Evolutionary conservation across 352 stramenopile genomes (phyloP).

Genomic region (Phytophthora parvispora): DNA sequence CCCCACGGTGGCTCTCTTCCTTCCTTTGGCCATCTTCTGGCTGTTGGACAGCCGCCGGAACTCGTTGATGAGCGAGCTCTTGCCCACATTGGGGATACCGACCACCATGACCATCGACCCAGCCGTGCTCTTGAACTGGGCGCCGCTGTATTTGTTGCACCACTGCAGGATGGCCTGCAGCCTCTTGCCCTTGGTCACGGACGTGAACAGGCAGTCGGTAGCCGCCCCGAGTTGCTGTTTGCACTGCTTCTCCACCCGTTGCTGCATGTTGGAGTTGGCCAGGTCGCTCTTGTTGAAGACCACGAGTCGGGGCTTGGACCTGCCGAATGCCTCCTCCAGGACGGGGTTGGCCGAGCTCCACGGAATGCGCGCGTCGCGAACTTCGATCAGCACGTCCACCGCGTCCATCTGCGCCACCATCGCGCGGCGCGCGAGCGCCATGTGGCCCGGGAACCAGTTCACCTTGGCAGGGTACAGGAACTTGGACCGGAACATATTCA

Average conservation of each 20-base stretch:
- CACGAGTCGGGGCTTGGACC: conserved; percentile 83
- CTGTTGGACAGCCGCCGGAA: conserved; percentile 82
- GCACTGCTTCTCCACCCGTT: conserved; percentile 76
- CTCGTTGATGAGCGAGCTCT: conserved; percentile 92
- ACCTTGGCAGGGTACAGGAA: conserved; percentile 86
- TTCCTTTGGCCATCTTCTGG: conserved; percentile 80
- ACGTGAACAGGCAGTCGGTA: conserved; percentile 82
- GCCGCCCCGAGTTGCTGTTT: conserved; percentile 40
- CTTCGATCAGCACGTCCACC: conserved; percentile 87
- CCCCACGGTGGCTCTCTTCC: conserved; percentile 84
- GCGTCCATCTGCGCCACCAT: conserved; percentile 87
- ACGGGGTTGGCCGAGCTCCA: conserved; percentile 88
- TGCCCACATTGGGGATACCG: conserved; percentile 93
- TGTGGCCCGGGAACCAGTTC: conserved; percentile 92
- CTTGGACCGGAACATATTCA: conserved; percentile 80
- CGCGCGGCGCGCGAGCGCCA: conserved; percentile 81
- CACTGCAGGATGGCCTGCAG: conserved; percentile 83
- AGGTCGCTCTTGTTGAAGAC: conserved; percentile 93
- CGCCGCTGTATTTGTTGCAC: conserved; percentile 78
- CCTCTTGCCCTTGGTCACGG: conserved; percentile 80
- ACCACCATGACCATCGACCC: conserved; percentile 92
- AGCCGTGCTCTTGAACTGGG: conserved; percentile 89
- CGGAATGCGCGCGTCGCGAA: conserved; percentile 86
- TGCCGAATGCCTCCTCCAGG: conserved; percentile 80
- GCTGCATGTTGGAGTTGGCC: conserved; percentile 88